These are phyloP conservation scores for Pythium dissimile DNA, from an alignment of 352 stramenopile genomes.

Conservation along the genomic window DNA sequence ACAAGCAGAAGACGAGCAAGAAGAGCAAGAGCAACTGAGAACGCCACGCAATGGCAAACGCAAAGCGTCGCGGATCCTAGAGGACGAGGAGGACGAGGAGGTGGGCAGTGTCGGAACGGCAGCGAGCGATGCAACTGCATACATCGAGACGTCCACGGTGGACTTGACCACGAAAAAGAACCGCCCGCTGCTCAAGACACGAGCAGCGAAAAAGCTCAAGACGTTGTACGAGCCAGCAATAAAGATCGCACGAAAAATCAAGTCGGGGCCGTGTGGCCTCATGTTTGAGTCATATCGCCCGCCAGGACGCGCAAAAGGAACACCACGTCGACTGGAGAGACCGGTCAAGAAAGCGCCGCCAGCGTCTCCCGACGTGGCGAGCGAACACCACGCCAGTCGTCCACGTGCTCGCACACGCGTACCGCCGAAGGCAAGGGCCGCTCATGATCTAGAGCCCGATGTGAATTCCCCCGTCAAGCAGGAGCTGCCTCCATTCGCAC, in stretches of 20 bases:
- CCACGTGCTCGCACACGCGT: background rate
- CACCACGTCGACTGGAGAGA: background rate
- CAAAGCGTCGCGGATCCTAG: background rate
- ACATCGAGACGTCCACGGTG: background rate
- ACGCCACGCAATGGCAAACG: background rate
- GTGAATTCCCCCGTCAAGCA: background rate
- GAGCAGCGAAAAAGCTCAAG: slow-evolving; percentile 6
- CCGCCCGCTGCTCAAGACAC: slow-evolving; percentile 11
- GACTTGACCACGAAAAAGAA: slow-evolving; percentile 1
- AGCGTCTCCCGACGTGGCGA: background rate
- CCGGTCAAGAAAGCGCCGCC: background rate
- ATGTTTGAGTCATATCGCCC: background rate
- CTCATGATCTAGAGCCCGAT: background rate
- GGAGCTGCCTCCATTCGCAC: background rate
- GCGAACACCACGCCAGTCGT: background rate
- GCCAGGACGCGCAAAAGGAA: background rate
- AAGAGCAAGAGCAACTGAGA: background rate
- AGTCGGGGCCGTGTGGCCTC: slow-evolving; percentile 5
- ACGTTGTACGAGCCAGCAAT: background rate
- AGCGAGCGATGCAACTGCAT: background rate
- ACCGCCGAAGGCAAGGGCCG: background rate
- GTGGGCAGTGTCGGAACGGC: background rate
- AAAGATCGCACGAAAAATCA: background rate
- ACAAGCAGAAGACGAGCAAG: background rate
- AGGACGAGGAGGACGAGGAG: slow-evolving; percentile 11